Percentiles rank a stretch among this genome's conserved stretches.
phyloP scores from a whole-genome alignment of 495 filamentous ascomycete species.

The Lepraria neglecta region DNA sequence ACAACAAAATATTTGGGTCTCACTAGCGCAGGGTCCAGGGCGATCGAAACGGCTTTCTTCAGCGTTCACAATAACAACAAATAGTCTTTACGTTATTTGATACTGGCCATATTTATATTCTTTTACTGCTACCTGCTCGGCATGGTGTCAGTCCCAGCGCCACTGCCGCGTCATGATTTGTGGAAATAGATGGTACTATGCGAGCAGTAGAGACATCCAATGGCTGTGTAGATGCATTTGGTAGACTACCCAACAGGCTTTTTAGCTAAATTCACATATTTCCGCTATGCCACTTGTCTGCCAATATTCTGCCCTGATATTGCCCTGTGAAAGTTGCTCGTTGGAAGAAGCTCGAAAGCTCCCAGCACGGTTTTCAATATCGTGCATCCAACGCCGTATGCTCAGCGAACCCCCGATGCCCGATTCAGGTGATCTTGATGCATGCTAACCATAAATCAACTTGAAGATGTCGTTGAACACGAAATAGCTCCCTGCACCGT shows the following conservation, averaged over 20 bases:
- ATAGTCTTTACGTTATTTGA: background rate
- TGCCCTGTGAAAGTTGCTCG: background rate
- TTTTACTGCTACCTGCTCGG: slow-evolving; percentile 8
- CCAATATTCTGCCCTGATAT: background rate
- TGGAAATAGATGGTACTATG: background rate
- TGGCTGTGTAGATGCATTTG: slow-evolving; percentile 1
- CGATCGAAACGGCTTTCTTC: background rate
- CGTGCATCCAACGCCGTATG: background rate
- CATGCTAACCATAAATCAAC: slow-evolving; percentile 56
- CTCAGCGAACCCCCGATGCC: slow-evolving; percentile 1
- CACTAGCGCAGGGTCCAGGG: slow-evolving; percentile 17
- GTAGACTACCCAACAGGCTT: slow-evolving; percentile 8
- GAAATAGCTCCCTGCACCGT: slow-evolving; percentile 63
- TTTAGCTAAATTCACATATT: slow-evolving; percentile 5
- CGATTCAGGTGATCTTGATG: background rate
- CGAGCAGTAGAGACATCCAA: background rate
- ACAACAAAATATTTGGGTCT: slow-evolving; percentile 10
- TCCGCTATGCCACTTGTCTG: slow-evolving; percentile 9
- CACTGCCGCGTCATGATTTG: slow-evolving; percentile 8
- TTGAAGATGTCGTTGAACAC: slow-evolving; percentile 92
- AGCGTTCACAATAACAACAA: background rate
- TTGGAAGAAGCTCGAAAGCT: background rate
- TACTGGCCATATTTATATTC: background rate
- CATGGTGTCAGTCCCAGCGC: background rate
- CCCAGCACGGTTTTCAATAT: background rate